Conservation (phyloP, 2,329 filamentous ascomycete species). For the Arachnopeziza araneosa region DNA sequence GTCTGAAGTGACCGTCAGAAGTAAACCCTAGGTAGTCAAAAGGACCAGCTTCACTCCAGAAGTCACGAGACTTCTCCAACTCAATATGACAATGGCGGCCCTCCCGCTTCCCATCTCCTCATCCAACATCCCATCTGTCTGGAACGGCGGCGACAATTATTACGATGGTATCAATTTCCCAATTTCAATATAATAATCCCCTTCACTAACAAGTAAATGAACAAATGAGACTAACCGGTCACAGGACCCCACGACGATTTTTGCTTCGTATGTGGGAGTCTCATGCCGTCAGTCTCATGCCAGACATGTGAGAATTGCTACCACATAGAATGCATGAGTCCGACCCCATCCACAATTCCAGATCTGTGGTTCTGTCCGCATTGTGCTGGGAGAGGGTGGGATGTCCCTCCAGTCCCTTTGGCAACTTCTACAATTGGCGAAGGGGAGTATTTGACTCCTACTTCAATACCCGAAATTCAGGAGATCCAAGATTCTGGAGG, state of each 20-base stretch:
- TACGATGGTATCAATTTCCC: neutral
- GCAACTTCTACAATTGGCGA: no score
- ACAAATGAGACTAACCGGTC: neutral
- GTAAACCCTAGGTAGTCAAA: no score
- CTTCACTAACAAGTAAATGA: neutral
- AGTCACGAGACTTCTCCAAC: neutral
- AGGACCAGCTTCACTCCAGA: no score
- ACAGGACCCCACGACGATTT: conserved; percentile 12
- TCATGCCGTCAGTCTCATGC: conserved; percentile 14
- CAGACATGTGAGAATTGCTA: conserved; percentile 17
- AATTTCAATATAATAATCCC: no score
- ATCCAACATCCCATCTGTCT: neutral
- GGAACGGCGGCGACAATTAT: neutral
- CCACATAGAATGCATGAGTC: conserved; percentile 20
- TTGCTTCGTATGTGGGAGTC: conserved; percentile 18
- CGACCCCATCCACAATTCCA: conserved; percentile 12
- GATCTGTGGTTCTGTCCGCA: conserved; percentile 21
- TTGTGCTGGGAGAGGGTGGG: conserved; percentile 12
- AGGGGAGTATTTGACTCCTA: neutral
- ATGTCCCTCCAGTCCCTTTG: neutral
- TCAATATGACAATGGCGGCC: neutral
- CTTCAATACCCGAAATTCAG: neutral
- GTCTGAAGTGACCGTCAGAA: no score
- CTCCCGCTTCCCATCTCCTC: neutral
- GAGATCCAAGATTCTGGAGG: neutral